phyloP scores from a whole-genome alignment of 192 early-diverging fungal species.

The Mortierella hygrophila region DNA sequence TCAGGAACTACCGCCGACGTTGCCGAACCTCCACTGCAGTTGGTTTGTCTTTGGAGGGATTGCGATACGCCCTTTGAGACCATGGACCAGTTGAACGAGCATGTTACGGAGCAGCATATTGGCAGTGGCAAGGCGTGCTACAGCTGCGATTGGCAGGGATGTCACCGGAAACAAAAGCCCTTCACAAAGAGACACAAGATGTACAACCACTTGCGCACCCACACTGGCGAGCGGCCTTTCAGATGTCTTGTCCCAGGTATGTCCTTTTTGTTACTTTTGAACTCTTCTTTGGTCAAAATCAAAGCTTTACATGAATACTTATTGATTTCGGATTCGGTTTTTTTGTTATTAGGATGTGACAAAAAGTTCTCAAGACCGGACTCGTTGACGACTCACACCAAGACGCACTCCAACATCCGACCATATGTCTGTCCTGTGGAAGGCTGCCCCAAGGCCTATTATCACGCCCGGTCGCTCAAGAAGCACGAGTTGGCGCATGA shows the following conservation, averaged over 20 bases:
- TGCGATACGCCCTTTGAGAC: conserved; percentile 58
- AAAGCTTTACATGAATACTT: neutral
- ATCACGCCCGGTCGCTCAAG: conserved; percentile 70
- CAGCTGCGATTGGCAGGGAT: conserved; percentile 62
- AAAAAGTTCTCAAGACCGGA: conserved; percentile 64
- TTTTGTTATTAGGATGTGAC: conserved; percentile 40
- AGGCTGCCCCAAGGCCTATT: conserved; percentile 73
- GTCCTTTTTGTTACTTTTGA: neutral
- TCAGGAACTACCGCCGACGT: neutral
- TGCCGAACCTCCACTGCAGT: conserved; percentile 27
- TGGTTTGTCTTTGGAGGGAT: conserved; percentile 62
- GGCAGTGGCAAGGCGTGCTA: conserved; percentile 70
- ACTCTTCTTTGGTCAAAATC: neutral
- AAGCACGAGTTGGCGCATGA: conserved; percentile 72
- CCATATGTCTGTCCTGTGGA: conserved; percentile 65
- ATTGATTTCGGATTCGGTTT: neutral
- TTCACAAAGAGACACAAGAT: conserved; percentile 80
- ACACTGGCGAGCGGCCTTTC: conserved; percentile 82
- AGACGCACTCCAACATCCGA: conserved; percentile 68
- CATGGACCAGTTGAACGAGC: conserved; percentile 63
- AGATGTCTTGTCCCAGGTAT: conserved; percentile 67
- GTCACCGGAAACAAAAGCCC: conserved; percentile 61
- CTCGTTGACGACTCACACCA: conserved; percentile 66
- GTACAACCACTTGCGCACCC: conserved; percentile 78
- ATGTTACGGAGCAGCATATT: conserved; percentile 67